phyloP scores from a whole-genome alignment of 148 eudicot species.

The Nyssa sinensis region DNA sequence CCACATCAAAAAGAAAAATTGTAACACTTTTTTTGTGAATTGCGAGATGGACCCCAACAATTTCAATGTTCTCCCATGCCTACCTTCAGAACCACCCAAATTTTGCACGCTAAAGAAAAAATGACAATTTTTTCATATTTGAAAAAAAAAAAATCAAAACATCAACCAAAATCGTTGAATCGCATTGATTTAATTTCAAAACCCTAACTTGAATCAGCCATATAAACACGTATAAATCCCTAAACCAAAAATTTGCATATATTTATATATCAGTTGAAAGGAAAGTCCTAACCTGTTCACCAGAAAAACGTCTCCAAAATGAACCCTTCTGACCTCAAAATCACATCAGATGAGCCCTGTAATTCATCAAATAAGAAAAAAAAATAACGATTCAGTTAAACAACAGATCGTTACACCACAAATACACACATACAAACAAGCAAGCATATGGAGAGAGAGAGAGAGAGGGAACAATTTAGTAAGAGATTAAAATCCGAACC shows the following conservation, averaged over 20 bases:
- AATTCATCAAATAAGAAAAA: background rate
- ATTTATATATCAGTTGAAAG: background rate
- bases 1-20: background rate
- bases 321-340: background rate
- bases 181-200: background rate
- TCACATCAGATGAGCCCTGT: constrained; percentile 6
- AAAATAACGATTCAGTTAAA: background rate
- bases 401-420: constrained; percentile 2
- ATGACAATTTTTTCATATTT: background rate
- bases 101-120: background rate
- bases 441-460: no score
- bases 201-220: background rate
- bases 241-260: background rate
- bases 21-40: background rate
- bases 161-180: no score
- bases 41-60: no score
- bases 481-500: background rate
- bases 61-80: background rate
- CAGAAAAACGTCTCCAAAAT: background rate
- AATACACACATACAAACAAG: no score
- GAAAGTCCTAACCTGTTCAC: constrained; percentile 4
- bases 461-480: background rate
- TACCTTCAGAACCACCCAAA: background rate
- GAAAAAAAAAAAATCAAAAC: background rate
- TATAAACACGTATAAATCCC: no score